Evolutionary conservation across 2,329 filamentous ascomycete genomes (phyloP).

Genomic region (Cercospora sp.): DNA sequence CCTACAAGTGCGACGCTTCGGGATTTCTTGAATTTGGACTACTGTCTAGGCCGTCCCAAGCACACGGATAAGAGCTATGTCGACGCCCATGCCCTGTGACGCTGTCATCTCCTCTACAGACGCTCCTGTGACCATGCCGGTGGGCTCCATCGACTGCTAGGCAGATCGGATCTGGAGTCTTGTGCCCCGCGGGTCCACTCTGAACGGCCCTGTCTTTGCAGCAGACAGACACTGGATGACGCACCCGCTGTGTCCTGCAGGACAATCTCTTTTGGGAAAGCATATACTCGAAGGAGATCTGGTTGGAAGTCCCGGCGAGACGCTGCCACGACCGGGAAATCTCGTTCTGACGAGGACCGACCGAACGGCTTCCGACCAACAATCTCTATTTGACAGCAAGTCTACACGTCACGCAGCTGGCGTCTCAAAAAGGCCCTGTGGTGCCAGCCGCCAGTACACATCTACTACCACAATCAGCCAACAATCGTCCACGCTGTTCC

Average conservation of each 20-base stretch:
- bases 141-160: neutral
- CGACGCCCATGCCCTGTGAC: neutral
- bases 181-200: neutral
- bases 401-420: neutral
- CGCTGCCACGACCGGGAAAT: neutral
- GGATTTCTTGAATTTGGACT: neutral
- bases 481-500: neutral
- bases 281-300: neutral
- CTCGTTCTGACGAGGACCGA: neutral
- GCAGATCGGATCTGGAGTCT: neutral
- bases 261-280: neutral
- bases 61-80: neutral
- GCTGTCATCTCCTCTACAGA: neutral
- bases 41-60: neutral
- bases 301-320: neutral
- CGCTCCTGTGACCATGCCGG: neutral
- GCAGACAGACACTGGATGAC: neutral
- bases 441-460: neutral
- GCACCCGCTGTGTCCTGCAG: neutral
- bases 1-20: neutral
- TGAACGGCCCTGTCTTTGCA: neutral
- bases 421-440: neutral
- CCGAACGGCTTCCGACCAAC: neutral
- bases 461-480: neutral
- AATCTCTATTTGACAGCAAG: neutral